phyloP scores from a whole-genome alignment of 1,284 basidiomycete genomes.

The Apiotrichum laibachii region DNA sequence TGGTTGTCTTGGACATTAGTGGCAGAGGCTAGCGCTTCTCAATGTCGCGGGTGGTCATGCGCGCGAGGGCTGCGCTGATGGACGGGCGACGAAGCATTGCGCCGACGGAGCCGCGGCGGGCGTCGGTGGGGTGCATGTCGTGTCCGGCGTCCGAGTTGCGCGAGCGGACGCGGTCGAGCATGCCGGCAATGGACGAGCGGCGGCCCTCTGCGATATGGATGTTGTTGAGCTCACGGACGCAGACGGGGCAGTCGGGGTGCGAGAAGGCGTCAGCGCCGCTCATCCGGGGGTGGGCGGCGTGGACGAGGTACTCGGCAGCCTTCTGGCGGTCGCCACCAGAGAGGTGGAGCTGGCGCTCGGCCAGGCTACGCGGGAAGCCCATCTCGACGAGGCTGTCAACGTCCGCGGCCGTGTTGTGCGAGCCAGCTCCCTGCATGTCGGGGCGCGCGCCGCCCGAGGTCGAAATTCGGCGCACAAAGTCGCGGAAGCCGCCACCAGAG shows the following conservation, averaged over 20 bases:
- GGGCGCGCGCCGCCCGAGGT: background rate
- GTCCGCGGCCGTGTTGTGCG: background rate
- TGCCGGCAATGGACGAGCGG: constrained; percentile 8
- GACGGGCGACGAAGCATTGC: constrained; percentile 20
- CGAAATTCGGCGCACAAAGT: constrained; percentile 15
- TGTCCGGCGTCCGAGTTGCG: constrained; percentile 5
- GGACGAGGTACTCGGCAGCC: constrained; percentile 20
- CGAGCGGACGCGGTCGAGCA: constrained; percentile 13
- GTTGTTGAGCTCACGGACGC: constrained; percentile 18
- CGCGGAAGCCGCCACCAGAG: constrained; percentile 9
- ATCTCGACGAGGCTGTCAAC: constrained; percentile 17
- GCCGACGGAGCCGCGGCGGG: constrained; percentile 16
- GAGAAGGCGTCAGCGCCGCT: constrained; percentile 47
- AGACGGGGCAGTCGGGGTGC: constrained; percentile 24
- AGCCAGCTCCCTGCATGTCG: background rate
- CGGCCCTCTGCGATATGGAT: constrained; percentile 16
- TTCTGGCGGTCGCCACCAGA: constrained; percentile 9
- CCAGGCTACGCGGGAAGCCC: constrained; percentile 18
- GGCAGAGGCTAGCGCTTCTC: background rate
- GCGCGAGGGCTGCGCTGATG: constrained; percentile 11
- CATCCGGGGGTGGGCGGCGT: constrained; percentile 21
- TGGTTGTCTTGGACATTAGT: background rate
- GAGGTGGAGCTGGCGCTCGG: constrained; percentile 12
- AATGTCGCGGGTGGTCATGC: constrained; percentile 17
- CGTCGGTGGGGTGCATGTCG: background rate